A percentile compares a stretch with the other conserved stretches of the same genome.
Conservation (phyloP, 305 asterid species). For the Fraxinus velutina region DNA sequence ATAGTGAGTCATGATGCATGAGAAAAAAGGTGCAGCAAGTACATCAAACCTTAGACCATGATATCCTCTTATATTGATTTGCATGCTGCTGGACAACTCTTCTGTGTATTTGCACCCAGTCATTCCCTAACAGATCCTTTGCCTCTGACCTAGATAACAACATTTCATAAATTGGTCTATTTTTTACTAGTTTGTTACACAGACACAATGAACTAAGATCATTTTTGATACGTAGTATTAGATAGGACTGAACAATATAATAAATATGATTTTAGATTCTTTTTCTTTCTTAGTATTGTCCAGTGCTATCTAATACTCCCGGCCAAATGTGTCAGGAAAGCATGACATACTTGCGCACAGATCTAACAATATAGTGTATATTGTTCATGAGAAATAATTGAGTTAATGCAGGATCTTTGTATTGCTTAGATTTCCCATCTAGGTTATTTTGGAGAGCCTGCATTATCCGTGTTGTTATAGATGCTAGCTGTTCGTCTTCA, state of each 20-base stretch:
- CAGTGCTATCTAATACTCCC: background rate
- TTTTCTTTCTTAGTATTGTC: background rate
- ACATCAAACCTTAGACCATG: constrained; percentile 81
- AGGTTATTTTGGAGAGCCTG: constrained; percentile 90
- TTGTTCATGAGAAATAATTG: constrained; percentile 92
- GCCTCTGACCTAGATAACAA: constrained; percentile 74
- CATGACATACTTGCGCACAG: constrained; percentile 72
- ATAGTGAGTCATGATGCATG: background rate
- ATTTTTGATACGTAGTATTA: background rate
- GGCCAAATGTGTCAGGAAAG: background rate
- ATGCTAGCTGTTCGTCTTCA: constrained; percentile 58
- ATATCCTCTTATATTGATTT: constrained; percentile 89
- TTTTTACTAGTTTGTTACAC: background rate
- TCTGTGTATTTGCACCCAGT: constrained; percentile 98
- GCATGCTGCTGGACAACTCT: constrained; percentile 97
- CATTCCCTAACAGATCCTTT: constrained; percentile 87
- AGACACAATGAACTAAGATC: background rate
- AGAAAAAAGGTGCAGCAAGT: background rate
- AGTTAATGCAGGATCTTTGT: constrained; percentile 86
- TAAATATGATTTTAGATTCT: background rate
- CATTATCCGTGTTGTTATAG: constrained; percentile 72
- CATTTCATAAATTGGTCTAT: background rate
- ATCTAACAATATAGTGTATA: constrained; percentile 89
- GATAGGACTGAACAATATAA: background rate
- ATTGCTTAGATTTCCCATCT: constrained; percentile 90